A percentile compares a stretch with the other conserved stretches of the same genome.
Evolutionary conservation across 371 early-diverging fungal genomes (phyloP).

Genomic region (Saksenaea oblongispora): DNA sequence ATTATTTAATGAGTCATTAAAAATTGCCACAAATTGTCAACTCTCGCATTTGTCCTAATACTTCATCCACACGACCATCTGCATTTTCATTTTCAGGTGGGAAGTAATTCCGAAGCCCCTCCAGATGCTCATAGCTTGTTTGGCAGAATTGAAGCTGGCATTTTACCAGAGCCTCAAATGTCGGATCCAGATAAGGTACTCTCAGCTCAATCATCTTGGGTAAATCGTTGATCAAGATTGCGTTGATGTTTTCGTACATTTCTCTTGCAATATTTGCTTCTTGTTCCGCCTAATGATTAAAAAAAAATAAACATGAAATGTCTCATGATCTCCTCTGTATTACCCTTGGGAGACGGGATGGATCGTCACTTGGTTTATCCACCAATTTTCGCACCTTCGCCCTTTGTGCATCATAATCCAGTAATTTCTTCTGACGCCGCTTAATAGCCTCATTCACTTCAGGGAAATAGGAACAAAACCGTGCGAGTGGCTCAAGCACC

Average conservation of each 20-base stretch:
- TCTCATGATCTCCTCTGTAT: neutral
- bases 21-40: slow-evolving; percentile 84
- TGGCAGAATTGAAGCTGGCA: slow-evolving; percentile 84
- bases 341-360: slow-evolving; percentile 64
- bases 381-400: slow-evolving; percentile 77
- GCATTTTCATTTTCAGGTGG: slow-evolving; percentile 57
- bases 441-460: slow-evolving; percentile 91
- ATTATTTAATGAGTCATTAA: too few relatives aligned
- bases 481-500: slow-evolving; percentile 87
- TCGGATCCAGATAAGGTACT: slow-evolving; percentile 88
- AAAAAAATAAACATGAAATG: neutral
- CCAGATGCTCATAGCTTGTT: slow-evolving; percentile 73
- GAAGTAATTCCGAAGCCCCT: slow-evolving; percentile 49
- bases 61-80: slow-evolving; percentile 73
- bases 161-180: slow-evolving; percentile 93
- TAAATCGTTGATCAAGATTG: slow-evolving; percentile 79
- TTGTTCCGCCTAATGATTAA: slow-evolving; percentile 64
- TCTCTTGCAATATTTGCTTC: slow-evolving; percentile 77
- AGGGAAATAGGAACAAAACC: slow-evolving; percentile 87
- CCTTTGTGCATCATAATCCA: slow-evolving; percentile 86
- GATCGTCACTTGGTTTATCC: slow-evolving; percentile 81
- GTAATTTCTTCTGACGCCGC: slow-evolving; percentile 81
- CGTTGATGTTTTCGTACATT: slow-evolving; percentile 81
- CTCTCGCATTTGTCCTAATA: slow-evolving; percentile 87
- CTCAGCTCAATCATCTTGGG: slow-evolving; percentile 89